These are phyloP conservation scores for Cenchrus purpureus DNA, from an alignment of 176 grass and related monocot species.

Conservation along the genomic window DNA sequence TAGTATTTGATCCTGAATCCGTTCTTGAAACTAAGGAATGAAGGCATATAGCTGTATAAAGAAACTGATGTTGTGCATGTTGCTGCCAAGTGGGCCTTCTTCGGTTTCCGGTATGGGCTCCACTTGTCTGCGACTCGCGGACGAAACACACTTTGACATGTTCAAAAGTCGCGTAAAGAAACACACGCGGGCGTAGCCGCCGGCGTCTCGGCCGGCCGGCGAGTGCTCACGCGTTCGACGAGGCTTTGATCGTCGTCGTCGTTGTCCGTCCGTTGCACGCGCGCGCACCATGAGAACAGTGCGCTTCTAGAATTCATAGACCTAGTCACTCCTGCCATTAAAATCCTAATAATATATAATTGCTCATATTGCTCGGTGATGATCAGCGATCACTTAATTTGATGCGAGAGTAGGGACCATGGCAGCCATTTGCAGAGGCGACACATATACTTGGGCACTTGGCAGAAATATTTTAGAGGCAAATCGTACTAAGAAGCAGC, in stretches of 20 bases:
- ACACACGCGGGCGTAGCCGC: slow-evolving; percentile 6
- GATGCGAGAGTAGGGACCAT: slow-evolving; percentile 36
- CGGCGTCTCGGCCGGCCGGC: slow-evolving; percentile 18
- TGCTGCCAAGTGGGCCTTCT: neutral
- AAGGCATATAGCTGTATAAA: neutral
- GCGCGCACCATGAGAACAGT: slow-evolving; percentile 50
- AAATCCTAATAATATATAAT: slow-evolving; percentile 10
- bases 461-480: slow-evolving; percentile 14
- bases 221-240: slow-evolving; percentile 49
- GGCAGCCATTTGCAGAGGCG: slow-evolving; percentile 26
- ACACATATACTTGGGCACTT: neutral
- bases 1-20: too few species aligned
- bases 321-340: slow-evolving; percentile 6
- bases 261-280: slow-evolving; percentile 55
- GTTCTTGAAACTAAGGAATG: too few species aligned
- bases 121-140: neutral
- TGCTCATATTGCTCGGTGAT: slow-evolving; percentile 10
- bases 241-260: slow-evolving; percentile 55
- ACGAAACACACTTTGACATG: slow-evolving; percentile 3
- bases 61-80: neutral
- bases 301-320: slow-evolving; percentile 56
- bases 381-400: slow-evolving; percentile 36
- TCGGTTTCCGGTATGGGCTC: neutral
- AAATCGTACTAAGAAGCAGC: slow-evolving; percentile 21
- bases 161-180: slow-evolving; percentile 13